A percentile compares a stretch with the other conserved stretches of the same genome.
Conservation (phyloP, 1,284 basidiomycete species). For the Ganoderma sinense region DNA sequence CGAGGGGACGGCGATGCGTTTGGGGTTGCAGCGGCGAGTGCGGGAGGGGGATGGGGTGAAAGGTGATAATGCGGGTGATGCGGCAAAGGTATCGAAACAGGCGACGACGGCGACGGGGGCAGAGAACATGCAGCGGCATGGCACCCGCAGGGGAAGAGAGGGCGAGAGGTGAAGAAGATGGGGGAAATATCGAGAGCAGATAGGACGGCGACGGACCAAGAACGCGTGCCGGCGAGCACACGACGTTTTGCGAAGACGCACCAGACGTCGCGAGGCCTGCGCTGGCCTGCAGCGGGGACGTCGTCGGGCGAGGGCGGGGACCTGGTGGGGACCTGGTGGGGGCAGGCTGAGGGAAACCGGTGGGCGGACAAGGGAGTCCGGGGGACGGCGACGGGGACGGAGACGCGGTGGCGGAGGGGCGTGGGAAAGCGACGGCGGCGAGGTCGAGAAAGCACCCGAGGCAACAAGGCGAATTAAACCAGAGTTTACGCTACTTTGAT, state of each 20-base stretch:
- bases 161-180: conserved; percentile 16
- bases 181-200: background rate
- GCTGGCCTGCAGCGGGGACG: conserved; percentile 8
- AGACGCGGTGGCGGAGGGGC: too few species aligned
- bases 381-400: background rate
- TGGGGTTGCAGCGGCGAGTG: conserved; percentile 7
- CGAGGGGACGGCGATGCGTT: conserved; percentile 1
- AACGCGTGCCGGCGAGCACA: conserved; percentile 12
- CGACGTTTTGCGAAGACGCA: conserved; percentile 16
- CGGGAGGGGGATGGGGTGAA: background rate
- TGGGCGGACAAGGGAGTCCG: too few species aligned
- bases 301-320: background rate
- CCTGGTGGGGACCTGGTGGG: background rate
- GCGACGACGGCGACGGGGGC: conserved; percentile 13
- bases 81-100: conserved; percentile 23
- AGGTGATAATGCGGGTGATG: conserved; percentile 10
- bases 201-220: conserved; percentile 18
- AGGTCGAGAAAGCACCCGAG: conserved; percentile 10
- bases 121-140: conserved; percentile 12
- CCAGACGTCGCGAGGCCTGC: conserved; percentile 15
- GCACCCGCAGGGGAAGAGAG: conserved; percentile 23
- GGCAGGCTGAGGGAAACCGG: too few species aligned
- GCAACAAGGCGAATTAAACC: conserved; percentile 17
- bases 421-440: conserved; percentile 14
- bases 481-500: conserved; percentile 28